A percentile compares a stretch with the other conserved stretches of the same genome.
Evolutionary conservation across 2,329 filamentous ascomycete genomes (phyloP).

Genomic region (Trichoderma sp.): DNA sequence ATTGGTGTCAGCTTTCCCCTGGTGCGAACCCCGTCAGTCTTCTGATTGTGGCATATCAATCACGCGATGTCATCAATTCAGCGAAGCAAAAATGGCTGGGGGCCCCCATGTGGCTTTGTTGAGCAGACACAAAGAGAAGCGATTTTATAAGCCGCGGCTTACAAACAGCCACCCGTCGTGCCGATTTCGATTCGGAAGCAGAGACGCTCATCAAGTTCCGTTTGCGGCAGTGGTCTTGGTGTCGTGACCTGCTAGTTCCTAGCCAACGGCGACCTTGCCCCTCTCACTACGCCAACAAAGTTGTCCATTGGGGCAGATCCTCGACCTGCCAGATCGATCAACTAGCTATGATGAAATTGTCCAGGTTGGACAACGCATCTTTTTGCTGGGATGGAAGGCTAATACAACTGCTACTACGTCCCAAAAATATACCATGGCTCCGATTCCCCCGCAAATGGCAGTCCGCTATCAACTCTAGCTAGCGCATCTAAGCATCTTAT

Average conservation of each 20-base stretch:
- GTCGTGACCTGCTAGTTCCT: not conserved
- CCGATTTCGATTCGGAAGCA: not conserved
- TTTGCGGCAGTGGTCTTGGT: not conserved
- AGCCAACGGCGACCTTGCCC: not conserved
- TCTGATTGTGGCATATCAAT: not conserved
- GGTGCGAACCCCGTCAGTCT: conserved; percentile 1
- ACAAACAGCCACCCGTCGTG: conserved; percentile 4
- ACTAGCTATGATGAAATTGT: not conserved
- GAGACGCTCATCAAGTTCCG: not conserved
- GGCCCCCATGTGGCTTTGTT: not conserved
- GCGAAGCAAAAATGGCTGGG: not conserved
- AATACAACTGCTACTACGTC: not conserved
- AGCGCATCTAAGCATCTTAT: conserved; percentile 15
- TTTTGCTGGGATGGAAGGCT: not conserved
- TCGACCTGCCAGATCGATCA: conserved; percentile 12
- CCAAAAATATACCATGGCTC: not conserved
- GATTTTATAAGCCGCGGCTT: not conserved
- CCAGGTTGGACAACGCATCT: not conserved
- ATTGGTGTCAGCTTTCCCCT: conserved; percentile 5
- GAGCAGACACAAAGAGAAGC: not conserved
- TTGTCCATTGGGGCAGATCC: not conserved
- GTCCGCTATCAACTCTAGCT: not conserved
- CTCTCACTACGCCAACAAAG: not conserved
- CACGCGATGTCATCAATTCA: not conserved
- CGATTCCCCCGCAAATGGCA: conserved; percentile 9